These are phyloP conservation scores for Botrytis fragariae DNA, from an alignment of 2,329 filamentous ascomycete species.

Conservation along the genomic window DNA sequence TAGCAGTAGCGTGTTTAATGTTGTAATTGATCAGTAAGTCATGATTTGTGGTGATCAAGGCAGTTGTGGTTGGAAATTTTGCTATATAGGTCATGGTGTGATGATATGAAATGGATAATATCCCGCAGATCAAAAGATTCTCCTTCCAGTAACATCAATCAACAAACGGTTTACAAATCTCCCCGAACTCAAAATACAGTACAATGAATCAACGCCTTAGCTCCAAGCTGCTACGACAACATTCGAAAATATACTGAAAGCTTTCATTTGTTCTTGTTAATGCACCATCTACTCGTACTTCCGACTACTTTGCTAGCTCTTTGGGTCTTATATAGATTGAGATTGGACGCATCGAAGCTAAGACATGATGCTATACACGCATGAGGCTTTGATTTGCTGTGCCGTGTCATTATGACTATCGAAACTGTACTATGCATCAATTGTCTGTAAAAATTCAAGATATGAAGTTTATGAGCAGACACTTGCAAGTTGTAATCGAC, in stretches of 20 bases:
- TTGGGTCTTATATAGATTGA: background rate
- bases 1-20: rapidly evolving
- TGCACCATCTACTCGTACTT: too few species aligned
- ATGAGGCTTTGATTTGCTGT: background rate
- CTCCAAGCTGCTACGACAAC: background rate
- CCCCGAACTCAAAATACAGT: background rate
- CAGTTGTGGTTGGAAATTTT: background rate
- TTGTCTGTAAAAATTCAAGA: background rate
- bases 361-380: background rate
- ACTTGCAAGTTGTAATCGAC: background rate
- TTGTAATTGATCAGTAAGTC: too few species aligned
- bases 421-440: background rate
- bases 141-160: background rate
- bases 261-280: too few species aligned
- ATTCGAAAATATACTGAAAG: background rate
- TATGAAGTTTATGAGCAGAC: background rate
- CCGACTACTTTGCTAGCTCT: too few species aligned
- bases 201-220: background rate
- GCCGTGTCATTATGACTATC: background rate
- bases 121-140: rapidly evolving
- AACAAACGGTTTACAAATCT: background rate
- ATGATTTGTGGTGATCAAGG: background rate
- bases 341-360: background rate
- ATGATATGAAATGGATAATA: background rate
- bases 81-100: background rate